Evolutionary conservation across 1,284 basidiomycete species (phyloP).

Genomic region (Ustilago sp.): DNA sequence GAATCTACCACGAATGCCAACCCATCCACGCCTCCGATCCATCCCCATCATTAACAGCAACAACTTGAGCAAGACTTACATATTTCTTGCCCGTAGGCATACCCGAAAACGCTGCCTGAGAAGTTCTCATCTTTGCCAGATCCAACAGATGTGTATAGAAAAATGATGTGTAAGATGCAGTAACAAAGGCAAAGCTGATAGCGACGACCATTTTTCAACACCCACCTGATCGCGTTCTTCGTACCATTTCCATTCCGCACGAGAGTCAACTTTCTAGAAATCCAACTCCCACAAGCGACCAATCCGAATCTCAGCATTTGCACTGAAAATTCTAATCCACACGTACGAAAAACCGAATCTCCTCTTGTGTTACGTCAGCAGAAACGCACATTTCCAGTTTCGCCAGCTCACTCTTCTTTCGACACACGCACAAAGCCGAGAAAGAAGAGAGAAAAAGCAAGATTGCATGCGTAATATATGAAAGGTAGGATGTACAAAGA

Average conservation of each 20-base stretch:
- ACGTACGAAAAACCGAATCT: slow-evolving; percentile 14
- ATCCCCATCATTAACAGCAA: neutral
- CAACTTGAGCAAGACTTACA: slow-evolving; percentile 30
- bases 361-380: neutral
- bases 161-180: slow-evolving; percentile 8
- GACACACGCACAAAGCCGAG: neutral
- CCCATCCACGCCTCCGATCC: neutral
- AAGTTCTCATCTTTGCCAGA: slow-evolving; percentile 46
- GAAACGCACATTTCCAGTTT: neutral
- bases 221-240: slow-evolving; percentile 18
- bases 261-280: slow-evolving; percentile 16
- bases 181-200: slow-evolving; percentile 9
- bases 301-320: slow-evolving; percentile 9
- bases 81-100: slow-evolving; percentile 67
- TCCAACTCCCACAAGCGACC: slow-evolving; percentile 7
- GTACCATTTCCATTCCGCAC: slow-evolving; percentile 6
- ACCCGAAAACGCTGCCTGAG: slow-evolving; percentile 53
- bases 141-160: neutral
- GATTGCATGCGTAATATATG: slow-evolving; percentile 32
- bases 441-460: neutral
- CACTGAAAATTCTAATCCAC: slow-evolving; percentile 12
- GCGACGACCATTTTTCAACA: slow-evolving; percentile 1
- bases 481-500: slow-evolving; percentile 23
- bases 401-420: neutral
- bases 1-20: neutral